Conservation (phyloP, 2,329 filamentous ascomycete genomes). For the Alternaria burnsii region DNA sequence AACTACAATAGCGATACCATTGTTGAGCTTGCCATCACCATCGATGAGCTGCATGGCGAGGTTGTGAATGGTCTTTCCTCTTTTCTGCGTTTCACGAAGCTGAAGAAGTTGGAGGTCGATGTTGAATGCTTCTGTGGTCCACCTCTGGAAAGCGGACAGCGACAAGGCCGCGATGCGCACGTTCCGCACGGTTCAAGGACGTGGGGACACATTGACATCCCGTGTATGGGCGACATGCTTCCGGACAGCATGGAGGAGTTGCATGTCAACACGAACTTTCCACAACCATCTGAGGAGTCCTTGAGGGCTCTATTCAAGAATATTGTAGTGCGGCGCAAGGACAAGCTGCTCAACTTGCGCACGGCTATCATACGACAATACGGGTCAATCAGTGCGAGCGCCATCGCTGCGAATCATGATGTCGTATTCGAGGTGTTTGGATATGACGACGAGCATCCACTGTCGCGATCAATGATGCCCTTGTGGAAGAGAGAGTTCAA, state of each 20-base stretch:
- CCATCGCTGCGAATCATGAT: constrained; percentile 25
- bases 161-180: constrained; percentile 27
- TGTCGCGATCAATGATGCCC: constrained; percentile 41
- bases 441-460: constrained; percentile 13
- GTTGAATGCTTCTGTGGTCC: constrained; percentile 45
- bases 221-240: constrained; percentile 48
- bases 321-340: constrained; percentile 30
- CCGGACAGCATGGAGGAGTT: constrained; percentile 39
- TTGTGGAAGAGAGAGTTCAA: constrained; percentile 45
- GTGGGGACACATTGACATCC: constrained; percentile 44
- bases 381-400: constrained; percentile 22
- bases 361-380: constrained; percentile 39
- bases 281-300: constrained; percentile 29
- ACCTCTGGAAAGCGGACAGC: constrained; percentile 46
- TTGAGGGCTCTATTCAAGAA: constrained; percentile 43
- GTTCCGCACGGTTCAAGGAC: constrained; percentile 30
- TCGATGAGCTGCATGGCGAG: constrained; percentile 43
- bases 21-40: constrained; percentile 42
- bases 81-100: constrained; percentile 34
- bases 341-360: constrained; percentile 30
- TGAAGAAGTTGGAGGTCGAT: constrained; percentile 42
- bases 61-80: constrained; percentile 45
- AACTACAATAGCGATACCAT: constrained; percentile 35
- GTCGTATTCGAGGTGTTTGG: constrained; percentile 37
- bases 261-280: constrained; percentile 43